These are phyloP conservation scores for Cercis canadensis DNA, from an alignment of 306 rosid genomes.

Conservation along the genomic window DNA sequence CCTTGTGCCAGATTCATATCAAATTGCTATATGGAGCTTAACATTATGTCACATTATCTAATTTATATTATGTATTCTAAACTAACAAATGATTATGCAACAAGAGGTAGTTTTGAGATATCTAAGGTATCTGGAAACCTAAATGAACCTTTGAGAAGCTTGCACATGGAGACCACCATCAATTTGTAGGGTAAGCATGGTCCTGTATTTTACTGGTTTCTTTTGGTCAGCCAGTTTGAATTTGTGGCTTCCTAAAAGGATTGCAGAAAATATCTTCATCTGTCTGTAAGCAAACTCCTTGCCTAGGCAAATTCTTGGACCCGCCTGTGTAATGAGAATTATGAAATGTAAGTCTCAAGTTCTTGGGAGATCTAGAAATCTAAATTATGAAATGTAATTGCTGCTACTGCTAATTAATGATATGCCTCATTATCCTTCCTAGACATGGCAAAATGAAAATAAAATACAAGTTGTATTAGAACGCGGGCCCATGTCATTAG, in stretches of 20 bases:
- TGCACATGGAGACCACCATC: slow-evolving; percentile 63
- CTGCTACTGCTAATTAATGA: too few relatives aligned
- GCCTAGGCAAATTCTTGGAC: slow-evolving; percentile 69
- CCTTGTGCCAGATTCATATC: too few relatives aligned
- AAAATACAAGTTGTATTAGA: too few relatives aligned
- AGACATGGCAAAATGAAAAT: too few relatives aligned
- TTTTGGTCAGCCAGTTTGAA: slow-evolving; percentile 59
- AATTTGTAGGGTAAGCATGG: slow-evolving; percentile 63
- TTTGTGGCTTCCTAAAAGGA: slow-evolving; percentile 46
- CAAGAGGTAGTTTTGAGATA: too few relatives aligned
- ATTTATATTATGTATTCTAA: not conserved
- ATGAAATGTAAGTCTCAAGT: too few relatives aligned
- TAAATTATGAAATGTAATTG: too few relatives aligned
- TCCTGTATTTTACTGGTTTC: slow-evolving; percentile 50
- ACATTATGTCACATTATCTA: not conserved
- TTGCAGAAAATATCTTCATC: slow-evolving; percentile 60
- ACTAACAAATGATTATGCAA: not conserved
- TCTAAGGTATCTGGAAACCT: too few relatives aligned
- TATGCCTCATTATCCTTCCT: too few relatives aligned
- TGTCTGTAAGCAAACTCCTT: slow-evolving; percentile 70
- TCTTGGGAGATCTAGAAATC: not conserved
- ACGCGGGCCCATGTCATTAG: too few relatives aligned
- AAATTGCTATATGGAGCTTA: too few relatives aligned
- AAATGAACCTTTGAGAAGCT: slow-evolving; percentile 37
- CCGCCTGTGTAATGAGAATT: slow-evolving; percentile 53